Conservation (phyloP, 441 rosid species). For the Erodium texanum region DNA sequence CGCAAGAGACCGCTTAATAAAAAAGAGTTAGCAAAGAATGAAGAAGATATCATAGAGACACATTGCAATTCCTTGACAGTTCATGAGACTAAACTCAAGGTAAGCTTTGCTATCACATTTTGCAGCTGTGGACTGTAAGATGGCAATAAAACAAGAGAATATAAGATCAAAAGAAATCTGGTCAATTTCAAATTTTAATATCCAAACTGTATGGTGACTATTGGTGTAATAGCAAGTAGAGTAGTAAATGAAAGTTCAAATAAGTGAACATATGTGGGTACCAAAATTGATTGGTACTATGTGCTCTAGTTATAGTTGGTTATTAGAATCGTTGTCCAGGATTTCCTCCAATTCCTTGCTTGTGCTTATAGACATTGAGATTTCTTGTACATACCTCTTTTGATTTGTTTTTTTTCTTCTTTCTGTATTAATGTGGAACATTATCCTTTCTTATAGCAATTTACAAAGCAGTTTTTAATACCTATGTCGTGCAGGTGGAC, state of each 20-base stretch:
- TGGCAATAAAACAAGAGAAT: neutral
- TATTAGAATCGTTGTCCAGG: no score
- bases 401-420: neutral
- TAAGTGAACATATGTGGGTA: neutral
- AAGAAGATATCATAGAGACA: conserved; percentile 89
- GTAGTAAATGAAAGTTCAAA: neutral
- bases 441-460: neutral
- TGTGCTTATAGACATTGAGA: neutral
- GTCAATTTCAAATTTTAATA: neutral
- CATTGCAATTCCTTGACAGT: conserved; percentile 65
- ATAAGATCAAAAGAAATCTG: neutral
- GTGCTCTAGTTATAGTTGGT: neutral
- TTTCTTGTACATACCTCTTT: neutral
- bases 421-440: neutral
- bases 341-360: no score
- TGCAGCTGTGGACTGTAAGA: neutral
- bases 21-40: conserved; percentile 82
- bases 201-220: neutral
- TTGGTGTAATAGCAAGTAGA: neutral
- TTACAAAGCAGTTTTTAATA: neutral
- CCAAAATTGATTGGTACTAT: neutral
- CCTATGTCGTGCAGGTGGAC: conserved; percentile 63
- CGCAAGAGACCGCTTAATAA: conserved; percentile 96
- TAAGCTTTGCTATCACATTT: conserved; percentile 19
- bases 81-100: conserved; percentile 96